Evolutionary conservation across 2,329 filamentous ascomycete species (phyloP).

Genomic region (Epichloe elymi): DNA sequence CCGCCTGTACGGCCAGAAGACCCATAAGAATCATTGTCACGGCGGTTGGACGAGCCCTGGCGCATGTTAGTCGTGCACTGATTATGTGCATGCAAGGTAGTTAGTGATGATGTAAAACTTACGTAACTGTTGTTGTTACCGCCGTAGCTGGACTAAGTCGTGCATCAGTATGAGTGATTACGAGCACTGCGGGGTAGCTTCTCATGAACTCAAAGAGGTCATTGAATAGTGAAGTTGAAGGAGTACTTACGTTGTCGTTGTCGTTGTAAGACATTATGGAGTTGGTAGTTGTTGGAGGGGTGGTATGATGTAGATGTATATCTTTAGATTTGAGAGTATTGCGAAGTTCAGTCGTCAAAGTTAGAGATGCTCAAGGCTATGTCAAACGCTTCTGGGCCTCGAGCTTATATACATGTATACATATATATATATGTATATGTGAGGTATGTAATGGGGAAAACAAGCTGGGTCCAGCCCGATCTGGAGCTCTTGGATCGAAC

Average conservation of each 20-base stretch:
- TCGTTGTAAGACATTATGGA: conserved; percentile 33
- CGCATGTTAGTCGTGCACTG: neutral
- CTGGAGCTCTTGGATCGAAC: too few relatives aligned
- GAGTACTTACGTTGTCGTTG: conserved; percentile 23
- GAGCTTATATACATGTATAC: too few relatives aligned
- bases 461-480: too few relatives aligned
- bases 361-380: too few relatives aligned
- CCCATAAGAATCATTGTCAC: conserved; percentile 11
- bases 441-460: too few relatives aligned
- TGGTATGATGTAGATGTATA: too few relatives aligned
- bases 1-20: conserved; percentile 8
- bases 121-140: conserved; percentile 17
- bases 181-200: neutral
- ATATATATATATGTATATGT: too few relatives aligned
- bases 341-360: too few relatives aligned
- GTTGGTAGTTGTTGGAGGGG: neutral
- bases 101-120: conserved; percentile 2
- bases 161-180: neutral
- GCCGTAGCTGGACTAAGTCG: conserved; percentile 14
- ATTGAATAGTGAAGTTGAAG: neutral
- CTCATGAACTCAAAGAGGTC: too few relatives aligned
- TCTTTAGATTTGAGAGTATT: too few relatives aligned
- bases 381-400: too few relatives aligned
- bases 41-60: conserved; percentile 11
- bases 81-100: neutral